Evolutionary conservation across 2,329 filamentous ascomycete genomes (phyloP).

Genomic region (Pseudogymnoascus sp.): DNA sequence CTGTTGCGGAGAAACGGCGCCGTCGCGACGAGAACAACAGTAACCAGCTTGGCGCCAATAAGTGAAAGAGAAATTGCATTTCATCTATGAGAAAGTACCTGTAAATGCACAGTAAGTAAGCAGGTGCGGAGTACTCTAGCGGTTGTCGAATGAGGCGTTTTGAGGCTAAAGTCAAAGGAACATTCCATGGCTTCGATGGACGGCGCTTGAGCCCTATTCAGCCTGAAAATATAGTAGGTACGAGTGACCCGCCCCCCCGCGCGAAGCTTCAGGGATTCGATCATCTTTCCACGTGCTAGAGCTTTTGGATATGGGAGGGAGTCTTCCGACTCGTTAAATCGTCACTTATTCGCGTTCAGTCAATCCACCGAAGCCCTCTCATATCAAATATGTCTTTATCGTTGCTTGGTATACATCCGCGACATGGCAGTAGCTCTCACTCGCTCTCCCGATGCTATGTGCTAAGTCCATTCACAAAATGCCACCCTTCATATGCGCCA

Average conservation of each 20-base stretch:
- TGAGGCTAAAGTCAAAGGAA: conserved; percentile 7
- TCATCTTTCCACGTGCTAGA: background rate
- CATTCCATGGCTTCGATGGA: conserved; percentile 5
- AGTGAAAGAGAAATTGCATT: background rate
- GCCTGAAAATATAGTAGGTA: conserved; percentile 5
- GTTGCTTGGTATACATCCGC: background rate
- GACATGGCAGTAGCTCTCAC: background rate
- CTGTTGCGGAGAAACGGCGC: background rate
- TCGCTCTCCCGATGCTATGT: background rate
- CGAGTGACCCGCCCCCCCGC: background rate
- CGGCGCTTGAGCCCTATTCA: background rate
- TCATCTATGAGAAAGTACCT: background rate
- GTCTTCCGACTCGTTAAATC: background rate
- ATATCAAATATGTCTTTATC: background rate
- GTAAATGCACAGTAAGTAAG: background rate
- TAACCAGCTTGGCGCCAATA: background rate
- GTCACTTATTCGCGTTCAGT: background rate
- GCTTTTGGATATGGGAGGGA: background rate
- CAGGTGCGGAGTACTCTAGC: background rate
- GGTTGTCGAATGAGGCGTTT: background rate
- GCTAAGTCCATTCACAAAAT: background rate
- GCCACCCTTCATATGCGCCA: background rate
- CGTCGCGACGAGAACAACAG: background rate
- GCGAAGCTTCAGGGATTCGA: background rate
- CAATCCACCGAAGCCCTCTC: background rate